phyloP scores from a whole-genome alignment of 2,329 filamentous ascomycete species.

The Lasiodiplodia hormozganensis region DNA sequence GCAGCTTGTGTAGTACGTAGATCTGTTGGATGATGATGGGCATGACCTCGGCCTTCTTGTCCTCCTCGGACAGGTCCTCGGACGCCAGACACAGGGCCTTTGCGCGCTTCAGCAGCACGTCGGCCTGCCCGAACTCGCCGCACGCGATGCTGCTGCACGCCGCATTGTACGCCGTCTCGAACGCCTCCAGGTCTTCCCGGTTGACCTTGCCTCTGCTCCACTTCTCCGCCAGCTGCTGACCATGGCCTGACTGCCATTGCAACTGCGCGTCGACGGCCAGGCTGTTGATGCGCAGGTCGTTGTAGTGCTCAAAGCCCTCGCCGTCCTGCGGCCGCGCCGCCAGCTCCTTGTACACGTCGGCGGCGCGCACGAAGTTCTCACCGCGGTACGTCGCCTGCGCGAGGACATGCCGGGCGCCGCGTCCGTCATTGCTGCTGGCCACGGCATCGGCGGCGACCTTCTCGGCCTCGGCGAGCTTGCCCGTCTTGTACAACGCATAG shows the following conservation, averaged over 20 bases:
- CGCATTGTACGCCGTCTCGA: conserved; percentile 83
- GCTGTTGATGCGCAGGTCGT: conserved; percentile 79
- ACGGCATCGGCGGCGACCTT: conserved; percentile 55
- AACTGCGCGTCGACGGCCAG: conserved; percentile 75
- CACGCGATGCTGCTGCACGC: conserved; percentile 76
- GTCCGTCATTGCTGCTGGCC: conserved; percentile 39
- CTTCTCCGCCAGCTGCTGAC: conserved; percentile 55
- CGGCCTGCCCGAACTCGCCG: conserved; percentile 69
- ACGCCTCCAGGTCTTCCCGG: conserved; percentile 70
- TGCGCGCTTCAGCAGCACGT: conserved; percentile 72
- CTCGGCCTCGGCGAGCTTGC: conserved; percentile 70
- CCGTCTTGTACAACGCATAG: conserved; percentile 85
- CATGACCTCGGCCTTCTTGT: conserved; percentile 75
- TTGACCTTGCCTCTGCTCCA: conserved; percentile 56
- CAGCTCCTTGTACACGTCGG: conserved; percentile 68
- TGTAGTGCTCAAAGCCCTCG: conserved; percentile 65
- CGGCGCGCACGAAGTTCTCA: conserved; percentile 74
- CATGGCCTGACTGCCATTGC: conserved; percentile 67
- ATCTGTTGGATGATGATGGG: conserved; percentile 80
- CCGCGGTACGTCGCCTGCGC: conserved; percentile 69
- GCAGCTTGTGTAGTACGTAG: conserved; percentile 72
- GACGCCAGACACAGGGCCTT: conserved; percentile 73
- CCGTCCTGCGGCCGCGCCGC: conserved; percentile 53
- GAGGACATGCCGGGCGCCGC: conserved; percentile 66
- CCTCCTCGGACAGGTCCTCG: conserved; percentile 75